Evolutionary conservation across 768 basidiomycete genomes (phyloP).

Genomic region (Amylocystis lapponica): DNA sequence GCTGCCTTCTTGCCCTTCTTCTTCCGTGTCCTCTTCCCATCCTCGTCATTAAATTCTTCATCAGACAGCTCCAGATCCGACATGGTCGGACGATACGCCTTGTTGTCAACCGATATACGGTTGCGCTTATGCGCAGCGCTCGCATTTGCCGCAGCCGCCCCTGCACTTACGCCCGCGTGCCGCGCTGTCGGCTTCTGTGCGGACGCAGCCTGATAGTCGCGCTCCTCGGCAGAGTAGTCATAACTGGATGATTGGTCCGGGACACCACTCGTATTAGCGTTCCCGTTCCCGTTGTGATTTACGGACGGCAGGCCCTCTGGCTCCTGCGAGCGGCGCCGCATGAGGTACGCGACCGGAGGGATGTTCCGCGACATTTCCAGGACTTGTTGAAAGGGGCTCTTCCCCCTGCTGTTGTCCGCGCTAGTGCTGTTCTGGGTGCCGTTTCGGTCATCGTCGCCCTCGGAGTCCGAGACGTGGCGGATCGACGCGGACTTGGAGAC

Average conservation of each 20-base stretch:
- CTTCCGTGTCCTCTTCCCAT: constrained; percentile 45
- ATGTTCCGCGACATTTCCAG: constrained; percentile 50
- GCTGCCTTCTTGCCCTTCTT: constrained; percentile 45
- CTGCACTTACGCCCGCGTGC: no score
- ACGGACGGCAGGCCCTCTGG: constrained; percentile 31
- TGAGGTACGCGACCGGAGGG: constrained; percentile 55
- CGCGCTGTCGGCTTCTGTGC: constrained; percentile 22
- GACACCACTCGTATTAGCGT: constrained; percentile 28
- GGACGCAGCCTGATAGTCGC: constrained; percentile 40
- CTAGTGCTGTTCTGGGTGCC: constrained; percentile 14
- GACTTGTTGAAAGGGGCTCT: constrained; percentile 63
- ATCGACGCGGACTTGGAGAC: constrained; percentile 51
- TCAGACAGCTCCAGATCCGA: constrained; percentile 62
- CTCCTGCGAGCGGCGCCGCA: constrained; percentile 57
- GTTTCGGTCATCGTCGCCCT: constrained; percentile 44
- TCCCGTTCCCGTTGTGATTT: constrained; percentile 31
- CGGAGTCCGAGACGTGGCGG: constrained; percentile 62
- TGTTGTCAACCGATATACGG: constrained; percentile 73
- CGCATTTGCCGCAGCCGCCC: no score
- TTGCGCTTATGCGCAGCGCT: constrained; percentile 40
- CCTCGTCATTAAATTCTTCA: constrained; percentile 50
- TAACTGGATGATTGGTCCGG: no score
- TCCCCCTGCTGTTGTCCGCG: constrained; percentile 39
- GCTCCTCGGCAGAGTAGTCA: constrained; percentile 75
- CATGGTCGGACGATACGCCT: constrained; percentile 66